These are phyloP conservation scores for Exophiala oligosperma DNA, from an alignment of 2,329 filamentous ascomycete genomes.

Conservation along the genomic window DNA sequence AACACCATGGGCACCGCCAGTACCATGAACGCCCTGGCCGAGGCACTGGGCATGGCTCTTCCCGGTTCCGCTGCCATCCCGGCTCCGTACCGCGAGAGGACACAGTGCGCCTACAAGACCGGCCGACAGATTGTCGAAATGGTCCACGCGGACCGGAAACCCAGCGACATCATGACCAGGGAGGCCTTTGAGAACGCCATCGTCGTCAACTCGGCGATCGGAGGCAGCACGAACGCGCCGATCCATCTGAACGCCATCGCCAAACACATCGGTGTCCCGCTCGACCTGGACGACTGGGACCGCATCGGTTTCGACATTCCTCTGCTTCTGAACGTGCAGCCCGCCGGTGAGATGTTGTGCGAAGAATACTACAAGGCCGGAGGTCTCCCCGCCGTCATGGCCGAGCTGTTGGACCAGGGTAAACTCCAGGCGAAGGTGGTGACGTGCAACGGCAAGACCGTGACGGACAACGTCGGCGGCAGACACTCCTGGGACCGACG, in stretches of 20 bases:
- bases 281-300: slow-evolving; percentile 58
- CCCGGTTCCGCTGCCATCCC: slow-evolving; percentile 55
- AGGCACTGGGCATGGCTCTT: slow-evolving; percentile 55
- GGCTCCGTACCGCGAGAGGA: slow-evolving; percentile 50
- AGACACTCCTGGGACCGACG: slow-evolving; percentile 52
- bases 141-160: slow-evolving; percentile 50
- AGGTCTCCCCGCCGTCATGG: slow-evolving; percentile 55
- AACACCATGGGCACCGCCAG: slow-evolving; percentile 57
- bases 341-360: slow-evolving; percentile 53
- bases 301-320: slow-evolving; percentile 51
- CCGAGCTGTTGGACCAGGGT: slow-evolving; percentile 52
- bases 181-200: slow-evolving; percentile 59
- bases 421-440: slow-evolving; percentile 46
- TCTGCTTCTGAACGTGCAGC: slow-evolving; percentile 56
- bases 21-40: slow-evolving; percentile 55
- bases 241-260: slow-evolving; percentile 58
- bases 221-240: slow-evolving; percentile 58
- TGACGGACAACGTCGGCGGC: slow-evolving; percentile 45
- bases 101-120: slow-evolving; percentile 51
- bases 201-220: slow-evolving; percentile 55
- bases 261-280: slow-evolving; percentile 52
- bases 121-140: slow-evolving; percentile 53
- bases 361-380: slow-evolving; percentile 58
- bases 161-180: slow-evolving; percentile 57
- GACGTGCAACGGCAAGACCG: slow-evolving; percentile 50